Evolutionary conservation across 2,329 filamentous ascomycete species (phyloP).

Genomic region (Colletotrichum tanaceti): DNA sequence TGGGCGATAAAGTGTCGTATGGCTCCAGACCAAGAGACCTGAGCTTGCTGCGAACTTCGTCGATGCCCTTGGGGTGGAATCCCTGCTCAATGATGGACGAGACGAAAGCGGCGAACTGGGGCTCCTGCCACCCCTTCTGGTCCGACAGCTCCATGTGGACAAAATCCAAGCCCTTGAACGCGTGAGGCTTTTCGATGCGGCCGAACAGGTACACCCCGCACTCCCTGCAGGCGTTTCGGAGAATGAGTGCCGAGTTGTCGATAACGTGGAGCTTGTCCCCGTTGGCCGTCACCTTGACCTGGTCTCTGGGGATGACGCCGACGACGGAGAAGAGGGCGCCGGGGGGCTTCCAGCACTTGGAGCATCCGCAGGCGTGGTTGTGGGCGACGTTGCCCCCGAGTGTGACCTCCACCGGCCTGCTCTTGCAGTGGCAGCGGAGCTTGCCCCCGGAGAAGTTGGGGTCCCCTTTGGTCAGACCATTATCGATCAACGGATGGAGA

Average conservation of each 20-base stretch:
- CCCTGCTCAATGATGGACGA: slow-evolving; percentile 77
- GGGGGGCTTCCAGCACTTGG: slow-evolving; percentile 77
- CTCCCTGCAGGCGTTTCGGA: slow-evolving; percentile 69
- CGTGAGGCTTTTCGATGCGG: slow-evolving; percentile 72
- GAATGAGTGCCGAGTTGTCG: slow-evolving; percentile 68
- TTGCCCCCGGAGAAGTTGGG: slow-evolving; percentile 68
- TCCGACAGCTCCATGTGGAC: slow-evolving; percentile 72
- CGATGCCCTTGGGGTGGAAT: slow-evolving; percentile 66
- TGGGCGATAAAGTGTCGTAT: slow-evolving; percentile 71
- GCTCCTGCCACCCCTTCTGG: slow-evolving; percentile 75
- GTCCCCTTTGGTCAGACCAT: slow-evolving; percentile 68
- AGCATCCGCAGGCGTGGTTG: slow-evolving; percentile 79
- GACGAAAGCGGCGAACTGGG: slow-evolving; percentile 77
- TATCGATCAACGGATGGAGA: slow-evolving; percentile 73
- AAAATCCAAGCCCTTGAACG: slow-evolving; percentile 77
- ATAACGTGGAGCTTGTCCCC: slow-evolving; percentile 67
- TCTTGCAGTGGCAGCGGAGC: slow-evolving; percentile 70
- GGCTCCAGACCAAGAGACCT: slow-evolving; percentile 66
- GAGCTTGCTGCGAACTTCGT: slow-evolving; percentile 65
- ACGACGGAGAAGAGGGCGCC: slow-evolving; percentile 74
- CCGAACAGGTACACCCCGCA: slow-evolving; percentile 74
- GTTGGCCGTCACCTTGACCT: slow-evolving; percentile 68
- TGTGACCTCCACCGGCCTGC: slow-evolving; percentile 66
- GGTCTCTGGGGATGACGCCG: slow-evolving; percentile 67
- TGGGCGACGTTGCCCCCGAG: slow-evolving; percentile 70